Conservation (phyloP, 1,139 yeast species). For the Scheffersomyces titani region DNA sequence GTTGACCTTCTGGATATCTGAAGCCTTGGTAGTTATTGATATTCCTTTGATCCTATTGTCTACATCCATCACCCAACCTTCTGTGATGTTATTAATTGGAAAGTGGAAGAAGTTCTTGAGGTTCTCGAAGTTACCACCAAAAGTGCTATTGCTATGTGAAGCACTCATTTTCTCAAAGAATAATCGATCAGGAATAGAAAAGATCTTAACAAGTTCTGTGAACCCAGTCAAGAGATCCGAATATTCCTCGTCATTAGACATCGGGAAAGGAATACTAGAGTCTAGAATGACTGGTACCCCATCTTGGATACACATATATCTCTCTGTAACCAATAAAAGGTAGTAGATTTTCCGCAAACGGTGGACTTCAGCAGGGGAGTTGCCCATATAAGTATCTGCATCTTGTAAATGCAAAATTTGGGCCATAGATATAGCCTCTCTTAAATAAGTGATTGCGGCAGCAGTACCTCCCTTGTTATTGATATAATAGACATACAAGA, state of each 20-base stretch:
- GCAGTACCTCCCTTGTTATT: conserved; percentile 29
- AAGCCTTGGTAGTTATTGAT: conserved; percentile 10
- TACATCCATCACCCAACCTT: conserved; percentile 15
- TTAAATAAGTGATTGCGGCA: conserved; percentile 35
- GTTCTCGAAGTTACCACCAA: background rate
- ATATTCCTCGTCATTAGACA: conserved; percentile 32
- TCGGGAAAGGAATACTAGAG: conserved; percentile 30
- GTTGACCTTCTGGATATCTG: conserved; percentile 26
- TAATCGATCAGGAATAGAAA: conserved; percentile 23
- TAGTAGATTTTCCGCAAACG: conserved; percentile 37
- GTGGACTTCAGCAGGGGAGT: conserved; percentile 35
- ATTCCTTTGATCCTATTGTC: conserved; percentile 16
- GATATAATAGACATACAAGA: conserved; percentile 37
- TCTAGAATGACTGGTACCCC: conserved; percentile 36
- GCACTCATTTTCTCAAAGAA: conserved; percentile 17
- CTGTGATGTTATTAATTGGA: conserved; percentile 2
- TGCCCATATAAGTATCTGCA: conserved; percentile 25
- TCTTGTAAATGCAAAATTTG: conserved; percentile 40
- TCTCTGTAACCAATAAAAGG: conserved; percentile 39
- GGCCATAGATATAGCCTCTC: conserved; percentile 44
- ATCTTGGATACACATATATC: conserved; percentile 39
- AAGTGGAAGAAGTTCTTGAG: background rate
- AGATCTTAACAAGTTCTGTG: conserved; percentile 28
- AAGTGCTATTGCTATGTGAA: background rate
- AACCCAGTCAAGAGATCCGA: conserved; percentile 31